A percentile compares a stretch with the other conserved stretches of the same genome.
Evolutionary conservation across 495 filamentous ascomycete species (phyloP).

Genomic region (Neurospora sp.): DNA sequence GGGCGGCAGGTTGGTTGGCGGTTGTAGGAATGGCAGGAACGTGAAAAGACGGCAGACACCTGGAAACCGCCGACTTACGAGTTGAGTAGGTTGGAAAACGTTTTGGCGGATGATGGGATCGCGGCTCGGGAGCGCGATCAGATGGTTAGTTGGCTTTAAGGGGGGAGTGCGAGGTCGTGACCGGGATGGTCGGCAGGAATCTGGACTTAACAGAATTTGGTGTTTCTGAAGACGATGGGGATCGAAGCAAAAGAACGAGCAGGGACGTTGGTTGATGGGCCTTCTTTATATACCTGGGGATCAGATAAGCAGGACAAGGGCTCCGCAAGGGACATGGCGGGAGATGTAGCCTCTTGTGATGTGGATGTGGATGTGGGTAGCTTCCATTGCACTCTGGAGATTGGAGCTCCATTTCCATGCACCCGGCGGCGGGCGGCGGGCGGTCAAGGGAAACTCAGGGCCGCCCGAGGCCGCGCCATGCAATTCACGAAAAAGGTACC

Average conservation of each 20-base stretch:
- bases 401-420: background rate
- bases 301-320: background rate
- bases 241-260: background rate
- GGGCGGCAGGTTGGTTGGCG: background rate
- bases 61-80: constrained; percentile 46
- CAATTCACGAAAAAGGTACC: background rate
- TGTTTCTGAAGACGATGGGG: background rate
- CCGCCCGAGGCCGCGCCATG: background rate
- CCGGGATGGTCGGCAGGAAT: background rate
- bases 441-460: background rate
- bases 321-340: background rate
- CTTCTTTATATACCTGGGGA: background rate
- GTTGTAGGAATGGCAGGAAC: background rate
- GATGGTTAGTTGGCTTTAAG: constrained; percentile 5
- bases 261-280: background rate
- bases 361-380: background rate
- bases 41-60: background rate
- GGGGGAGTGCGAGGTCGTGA: background rate
- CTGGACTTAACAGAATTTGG: background rate
- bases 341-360: background rate
- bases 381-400: background rate
- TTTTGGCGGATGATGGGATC: constrained; percentile 59
- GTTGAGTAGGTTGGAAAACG: constrained; percentile 86
- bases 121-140: constrained; percentile 45
- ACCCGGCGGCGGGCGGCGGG: background rate